Conservation (phyloP, 2,329 filamentous ascomycete species). For the Microthyrium microscopicum region DNA sequence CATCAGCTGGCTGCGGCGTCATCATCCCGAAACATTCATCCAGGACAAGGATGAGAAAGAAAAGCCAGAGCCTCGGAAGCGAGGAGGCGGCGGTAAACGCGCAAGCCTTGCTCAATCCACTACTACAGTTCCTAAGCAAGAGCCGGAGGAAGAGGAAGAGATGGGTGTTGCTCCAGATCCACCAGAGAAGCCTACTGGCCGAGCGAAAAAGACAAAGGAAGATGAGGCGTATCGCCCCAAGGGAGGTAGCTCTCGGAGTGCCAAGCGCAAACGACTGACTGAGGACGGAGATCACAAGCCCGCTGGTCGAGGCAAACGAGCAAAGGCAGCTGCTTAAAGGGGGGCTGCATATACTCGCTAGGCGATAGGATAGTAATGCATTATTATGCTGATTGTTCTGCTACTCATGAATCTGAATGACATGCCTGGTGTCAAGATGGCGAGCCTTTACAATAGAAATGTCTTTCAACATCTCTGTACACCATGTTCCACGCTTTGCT, state of each 20-base stretch:
- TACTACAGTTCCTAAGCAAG: constrained; percentile 17
- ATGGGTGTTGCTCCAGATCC: constrained; percentile 16
- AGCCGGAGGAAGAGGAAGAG: constrained; percentile 22
- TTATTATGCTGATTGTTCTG: too few relatives aligned
- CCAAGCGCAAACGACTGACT: constrained; percentile 30
- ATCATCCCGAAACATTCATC: constrained; percentile 71
- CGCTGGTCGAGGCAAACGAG: neutral
- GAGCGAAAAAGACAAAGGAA: constrained; percentile 20
- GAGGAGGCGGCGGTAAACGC: constrained; percentile 14
- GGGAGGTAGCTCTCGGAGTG: constrained; percentile 25
- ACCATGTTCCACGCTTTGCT: too few relatives aligned
- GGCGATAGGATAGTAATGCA: too few relatives aligned
- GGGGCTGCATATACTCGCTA: too few relatives aligned
- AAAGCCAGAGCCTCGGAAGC: constrained; percentile 19
- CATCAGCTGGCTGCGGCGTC: constrained; percentile 83
- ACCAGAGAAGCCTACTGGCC: constrained; percentile 16
- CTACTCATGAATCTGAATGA: too few relatives aligned
- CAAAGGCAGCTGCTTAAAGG: too few relatives aligned
- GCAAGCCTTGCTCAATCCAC: constrained; percentile 17
- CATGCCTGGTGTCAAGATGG: too few relatives aligned
- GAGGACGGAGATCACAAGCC: constrained; percentile 20
- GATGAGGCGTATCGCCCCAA: constrained; percentile 32
- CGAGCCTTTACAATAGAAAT: too few relatives aligned
- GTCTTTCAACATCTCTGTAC: too few relatives aligned
- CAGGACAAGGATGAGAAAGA: constrained; percentile 46